Evolutionary conservation across 192 early-diverging fungal genomes (phyloP), one percentile per base, ranked within the genome.

Genomic region (Geosiphon pyriformis): DNA sequence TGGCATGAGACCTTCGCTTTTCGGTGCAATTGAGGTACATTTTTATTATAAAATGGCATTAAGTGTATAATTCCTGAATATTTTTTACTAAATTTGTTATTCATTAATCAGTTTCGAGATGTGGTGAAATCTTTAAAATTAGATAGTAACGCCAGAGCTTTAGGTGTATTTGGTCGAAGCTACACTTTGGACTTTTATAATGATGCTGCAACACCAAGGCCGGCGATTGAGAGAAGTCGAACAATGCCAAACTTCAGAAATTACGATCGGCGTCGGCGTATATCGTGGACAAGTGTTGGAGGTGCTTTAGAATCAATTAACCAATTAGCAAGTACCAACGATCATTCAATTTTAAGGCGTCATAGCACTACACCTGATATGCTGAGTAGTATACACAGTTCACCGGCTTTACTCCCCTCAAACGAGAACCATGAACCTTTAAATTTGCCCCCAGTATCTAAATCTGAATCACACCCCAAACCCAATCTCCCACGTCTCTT

Each of bases 11-110:
- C 73, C 83, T 20, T 81, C 81, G 17, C 68, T 85, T 11, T 76
- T 85, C 64, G 75, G 79, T 30, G 83, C 83, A 1, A 67, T 85
- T 6, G 83, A 85, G 76, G 83, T 81, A 72, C 58, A 34, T 10
- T 59, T 26, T 35, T 4, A 53, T 32, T 20, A 3, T 57, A 37
- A 23, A 35, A 51, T 32, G 4, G 22, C 25, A 32, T n/a, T 46
- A 1, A 17, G 1, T 27, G 18, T 42, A 17, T 23, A 20, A 26
- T 55, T 29, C 55, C 46, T 30, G 2, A n/a, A 29, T n/a, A 10
- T 10, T 42, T 6, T 42, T 42, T 42, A 17, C 35, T 46, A 32
- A 23, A 58, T 51, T 3, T 34, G 4, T 35, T 62, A 42, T 52
- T 29, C 61, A 26, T 54, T 22, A 47, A 30, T 51, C 32, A 73